A percentile compares a stretch with the other conserved stretches of the same genome.
These are phyloP conservation scores for Benincasa hispida DNA, from an alignment of 306 rosid species.

Conservation along the genomic window DNA sequence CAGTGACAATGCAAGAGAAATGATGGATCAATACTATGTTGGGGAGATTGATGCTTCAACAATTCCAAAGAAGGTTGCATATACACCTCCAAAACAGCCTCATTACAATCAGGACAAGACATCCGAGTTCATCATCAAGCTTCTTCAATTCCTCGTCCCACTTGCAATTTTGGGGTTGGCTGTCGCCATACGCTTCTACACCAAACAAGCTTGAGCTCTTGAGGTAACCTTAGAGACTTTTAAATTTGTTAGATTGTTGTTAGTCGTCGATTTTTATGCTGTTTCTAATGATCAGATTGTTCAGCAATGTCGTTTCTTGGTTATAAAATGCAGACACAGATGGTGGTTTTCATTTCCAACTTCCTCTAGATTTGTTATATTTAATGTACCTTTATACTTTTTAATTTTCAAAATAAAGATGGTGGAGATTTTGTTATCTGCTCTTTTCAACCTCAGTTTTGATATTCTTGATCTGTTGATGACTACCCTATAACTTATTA, in stretches of 20 bases:
- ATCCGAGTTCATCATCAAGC: conserved; percentile 40
- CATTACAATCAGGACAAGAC: conserved; percentile 52
- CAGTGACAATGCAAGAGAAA: conserved; percentile 37
- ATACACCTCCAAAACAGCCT: conserved; percentile 42
- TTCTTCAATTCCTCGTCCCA: conserved; percentile 49
- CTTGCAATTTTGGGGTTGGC: conserved; percentile 48
- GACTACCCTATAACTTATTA: not conserved
- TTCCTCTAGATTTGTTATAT: not conserved
- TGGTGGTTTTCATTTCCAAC: not conserved
- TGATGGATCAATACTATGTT: conserved; percentile 32
- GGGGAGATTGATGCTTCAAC: conserved; percentile 38
- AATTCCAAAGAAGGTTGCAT: conserved; percentile 25
- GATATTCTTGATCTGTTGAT: not conserved
- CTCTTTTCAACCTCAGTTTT: not conserved
- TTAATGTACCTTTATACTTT: not conserved
- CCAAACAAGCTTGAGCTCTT: conserved; percentile 20
- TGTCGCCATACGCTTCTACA: conserved; percentile 35
- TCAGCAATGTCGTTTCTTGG: not conserved
- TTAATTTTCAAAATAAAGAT: not conserved
- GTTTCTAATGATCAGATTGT: not conserved
- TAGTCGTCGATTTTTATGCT: not conserved
- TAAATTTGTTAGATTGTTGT: not conserved
- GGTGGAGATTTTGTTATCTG: not conserved
- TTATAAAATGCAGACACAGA: not conserved
- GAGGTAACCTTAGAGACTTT: not conserved